Conservation (phyloP, 768 basidiomycete species). For the Tricholoma flavovirens region DNA sequence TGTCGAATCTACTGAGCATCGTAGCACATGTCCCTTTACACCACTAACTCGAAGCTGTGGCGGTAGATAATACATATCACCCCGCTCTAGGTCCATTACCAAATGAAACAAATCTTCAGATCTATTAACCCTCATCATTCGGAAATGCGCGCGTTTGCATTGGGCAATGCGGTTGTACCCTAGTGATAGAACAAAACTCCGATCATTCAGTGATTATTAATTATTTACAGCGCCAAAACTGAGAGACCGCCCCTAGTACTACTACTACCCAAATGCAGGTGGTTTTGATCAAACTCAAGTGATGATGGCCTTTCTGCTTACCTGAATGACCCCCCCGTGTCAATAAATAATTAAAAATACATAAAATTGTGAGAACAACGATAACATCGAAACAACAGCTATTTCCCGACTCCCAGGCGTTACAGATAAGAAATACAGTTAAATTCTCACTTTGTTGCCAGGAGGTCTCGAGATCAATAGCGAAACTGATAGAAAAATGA, state of each 20-base stretch:
- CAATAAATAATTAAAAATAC: not conserved
- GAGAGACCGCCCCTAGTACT: not conserved
- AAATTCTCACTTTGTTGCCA: not conserved
- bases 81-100: not conserved
- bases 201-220: slow-evolving; percentile 1
- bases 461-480: not conserved
- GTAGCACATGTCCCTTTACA: no score
- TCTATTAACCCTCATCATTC: not conserved
- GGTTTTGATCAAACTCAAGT: slow-evolving; percentile 1
- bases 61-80: not conserved
- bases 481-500: not conserved
- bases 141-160: slow-evolving; percentile 4
- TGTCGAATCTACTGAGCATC: not conserved
- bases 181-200: not conserved
- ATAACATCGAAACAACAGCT: not conserved
- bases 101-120: slow-evolving; percentile 1
- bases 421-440: not conserved
- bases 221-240: slow-evolving; percentile 1
- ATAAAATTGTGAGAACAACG: not conserved
- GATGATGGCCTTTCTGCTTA: not conserved
- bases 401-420: not conserved
- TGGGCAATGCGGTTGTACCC: slow-evolving; percentile 3
- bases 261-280: not conserved
- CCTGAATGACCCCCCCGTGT: not conserved
- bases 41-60: not conserved